A percentile compares a stretch with the other conserved stretches of the same genome.
phyloP scores from a whole-genome alignment of 2,329 filamentous ascomycete genomes.

The Botrytis porri region DNA sequence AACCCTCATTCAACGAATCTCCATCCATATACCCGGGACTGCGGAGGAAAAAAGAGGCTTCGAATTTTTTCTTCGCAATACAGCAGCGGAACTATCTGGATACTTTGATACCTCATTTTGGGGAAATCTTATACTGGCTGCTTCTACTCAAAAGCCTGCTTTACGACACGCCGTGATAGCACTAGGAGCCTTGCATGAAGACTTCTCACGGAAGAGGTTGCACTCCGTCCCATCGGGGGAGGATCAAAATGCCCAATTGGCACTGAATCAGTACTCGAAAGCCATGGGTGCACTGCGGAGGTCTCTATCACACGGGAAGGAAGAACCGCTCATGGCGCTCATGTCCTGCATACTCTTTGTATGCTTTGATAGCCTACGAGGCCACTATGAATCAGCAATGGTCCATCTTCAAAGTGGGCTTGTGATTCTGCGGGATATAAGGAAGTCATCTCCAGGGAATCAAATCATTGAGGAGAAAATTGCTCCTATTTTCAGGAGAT shows the following conservation, averaged over 20 bases:
- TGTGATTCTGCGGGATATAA: neutral
- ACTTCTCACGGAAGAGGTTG: neutral
- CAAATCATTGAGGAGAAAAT: neutral
- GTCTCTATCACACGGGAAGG: neutral
- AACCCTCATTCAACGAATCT: neutral
- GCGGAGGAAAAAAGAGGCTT: neutral
- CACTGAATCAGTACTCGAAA: neutral
- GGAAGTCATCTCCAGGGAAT: neutral
- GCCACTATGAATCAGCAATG: neutral
- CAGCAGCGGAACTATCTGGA: neutral
- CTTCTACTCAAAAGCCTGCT: neutral
- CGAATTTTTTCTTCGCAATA: neutral
- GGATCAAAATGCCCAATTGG: neutral
- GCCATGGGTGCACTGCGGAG: neutral
- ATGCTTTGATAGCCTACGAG: neutral
- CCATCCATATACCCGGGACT: neutral
- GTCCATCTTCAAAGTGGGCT: neutral
- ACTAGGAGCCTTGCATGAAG: neutral
- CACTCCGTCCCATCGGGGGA: neutral
- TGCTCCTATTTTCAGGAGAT: neutral
- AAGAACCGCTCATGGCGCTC: neutral
- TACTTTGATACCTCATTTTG: neutral
- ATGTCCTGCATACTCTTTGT: neutral
- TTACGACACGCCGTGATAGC: neutral
- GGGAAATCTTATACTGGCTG: neutral